phyloP scores from a whole-genome alignment of 2,329 filamentous ascomycete species.

The Zelopaecilomyces penicillatus region DNA sequence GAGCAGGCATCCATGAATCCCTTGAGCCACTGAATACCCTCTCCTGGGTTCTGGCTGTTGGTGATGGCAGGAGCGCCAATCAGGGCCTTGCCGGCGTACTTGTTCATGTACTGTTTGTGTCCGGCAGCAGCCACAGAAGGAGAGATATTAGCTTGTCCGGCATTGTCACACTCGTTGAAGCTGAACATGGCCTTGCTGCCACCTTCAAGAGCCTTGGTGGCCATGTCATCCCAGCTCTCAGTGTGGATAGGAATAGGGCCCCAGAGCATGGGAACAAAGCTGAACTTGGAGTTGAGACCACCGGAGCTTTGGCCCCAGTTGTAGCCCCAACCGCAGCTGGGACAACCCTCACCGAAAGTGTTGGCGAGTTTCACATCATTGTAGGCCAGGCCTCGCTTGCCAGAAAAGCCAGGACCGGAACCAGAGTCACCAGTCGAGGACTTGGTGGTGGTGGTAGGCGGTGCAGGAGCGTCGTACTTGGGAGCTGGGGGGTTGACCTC shows the following conservation, averaged over 20 bases:
- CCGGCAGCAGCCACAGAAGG: constrained; percentile 42
- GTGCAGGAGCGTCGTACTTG: constrained; percentile 1
- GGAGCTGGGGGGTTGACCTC: neutral
- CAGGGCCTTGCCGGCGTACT: constrained; percentile 41
- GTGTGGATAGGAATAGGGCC: constrained; percentile 36
- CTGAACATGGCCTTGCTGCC: constrained; percentile 52
- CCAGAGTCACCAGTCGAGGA: constrained; percentile 7
- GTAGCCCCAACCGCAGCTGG: constrained; percentile 52
- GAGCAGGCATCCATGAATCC: constrained; percentile 44
- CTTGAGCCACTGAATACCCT: constrained; percentile 51
- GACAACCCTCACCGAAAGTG: constrained; percentile 34
- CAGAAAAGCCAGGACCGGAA: constrained; percentile 13
- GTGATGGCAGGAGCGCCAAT: constrained; percentile 54
- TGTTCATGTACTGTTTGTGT: constrained; percentile 48
- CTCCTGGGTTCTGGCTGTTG: constrained; percentile 42
- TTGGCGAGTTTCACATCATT: constrained; percentile 48
- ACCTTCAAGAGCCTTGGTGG: constrained; percentile 39
- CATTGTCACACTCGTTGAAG: constrained; percentile 66
- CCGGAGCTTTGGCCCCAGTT: constrained; percentile 53
- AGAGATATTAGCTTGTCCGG: constrained; percentile 49
- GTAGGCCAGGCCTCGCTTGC: constrained; percentile 62
- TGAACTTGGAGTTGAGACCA: constrained; percentile 35
- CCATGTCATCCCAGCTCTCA: constrained; percentile 41
- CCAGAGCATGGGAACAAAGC: constrained; percentile 64
- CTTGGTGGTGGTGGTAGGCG: constrained; percentile 3